Evolutionary conservation across 495 filamentous ascomycete species (phyloP).

Genomic region (Arthonia radiata): DNA sequence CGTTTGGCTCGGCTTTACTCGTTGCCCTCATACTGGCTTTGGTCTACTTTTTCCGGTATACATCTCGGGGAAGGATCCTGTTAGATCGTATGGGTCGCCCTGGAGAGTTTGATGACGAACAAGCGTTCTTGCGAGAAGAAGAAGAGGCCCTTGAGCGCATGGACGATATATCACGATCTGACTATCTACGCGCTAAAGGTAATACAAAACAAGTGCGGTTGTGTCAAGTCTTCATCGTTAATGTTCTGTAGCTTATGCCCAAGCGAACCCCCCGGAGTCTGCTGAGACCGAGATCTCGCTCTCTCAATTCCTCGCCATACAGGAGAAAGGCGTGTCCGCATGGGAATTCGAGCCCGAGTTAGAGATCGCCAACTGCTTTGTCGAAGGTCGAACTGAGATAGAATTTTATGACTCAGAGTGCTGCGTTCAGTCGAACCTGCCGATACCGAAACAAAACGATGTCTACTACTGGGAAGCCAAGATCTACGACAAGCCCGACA

Average conservation of each 20-base stretch:
- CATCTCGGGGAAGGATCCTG: slow-evolving; percentile 66
- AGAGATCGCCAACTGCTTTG: slow-evolving; percentile 97
- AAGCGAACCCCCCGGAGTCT: slow-evolving; percentile 88
- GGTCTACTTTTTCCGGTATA: slow-evolving; percentile 89
- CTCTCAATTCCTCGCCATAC: slow-evolving; percentile 91
- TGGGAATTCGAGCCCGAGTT: slow-evolving; percentile 98
- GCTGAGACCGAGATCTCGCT: slow-evolving; percentile 89
- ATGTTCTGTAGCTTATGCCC: slow-evolving; percentile 53
- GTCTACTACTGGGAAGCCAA: slow-evolving; percentile 99
- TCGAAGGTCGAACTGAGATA: slow-evolving; percentile 85
- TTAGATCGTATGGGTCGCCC: slow-evolving; percentile 82
- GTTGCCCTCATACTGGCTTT: slow-evolving; percentile 58
- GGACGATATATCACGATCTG: slow-evolving; percentile 75
- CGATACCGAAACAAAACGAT: slow-evolving; percentile 94
- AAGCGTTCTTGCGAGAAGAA: slow-evolving; percentile 76
- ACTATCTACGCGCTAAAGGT: slow-evolving; percentile 94
- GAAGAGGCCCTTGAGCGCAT: slow-evolving; percentile 82
- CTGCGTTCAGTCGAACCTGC: slow-evolving; percentile 88
- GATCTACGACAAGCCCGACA: slow-evolving; percentile 88
- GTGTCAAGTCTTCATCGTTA: too few species aligned
- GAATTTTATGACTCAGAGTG: slow-evolving; percentile 97
- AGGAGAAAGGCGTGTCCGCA: slow-evolving; percentile 94
- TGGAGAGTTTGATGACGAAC: slow-evolving; percentile 94
- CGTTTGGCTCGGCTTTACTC: slow-evolving; percentile 74
- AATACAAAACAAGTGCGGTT: too few species aligned